Evolutionary conservation across 371 early-diverging fungal species (phyloP).

Genomic region (Apophysomyces trapeziformis): DNA sequence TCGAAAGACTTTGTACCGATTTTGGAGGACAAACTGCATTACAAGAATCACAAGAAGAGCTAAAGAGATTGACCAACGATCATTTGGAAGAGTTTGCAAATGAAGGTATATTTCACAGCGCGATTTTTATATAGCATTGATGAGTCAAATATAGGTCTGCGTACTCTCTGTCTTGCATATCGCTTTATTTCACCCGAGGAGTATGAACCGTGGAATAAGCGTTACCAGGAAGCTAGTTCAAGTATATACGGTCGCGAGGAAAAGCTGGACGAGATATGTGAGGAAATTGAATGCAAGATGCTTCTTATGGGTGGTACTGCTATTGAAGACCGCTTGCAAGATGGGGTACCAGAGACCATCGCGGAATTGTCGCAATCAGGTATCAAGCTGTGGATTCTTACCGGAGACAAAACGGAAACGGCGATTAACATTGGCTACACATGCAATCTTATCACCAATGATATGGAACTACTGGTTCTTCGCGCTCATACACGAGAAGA

Average conservation of each 20-base stretch:
- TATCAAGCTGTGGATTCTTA: constrained; percentile 94
- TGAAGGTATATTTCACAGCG: constrained; percentile 54
- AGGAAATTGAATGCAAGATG: constrained; percentile 75
- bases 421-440: constrained; percentile 86
- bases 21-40: constrained; percentile 51
- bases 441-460: constrained; percentile 72
- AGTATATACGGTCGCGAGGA: constrained; percentile 75
- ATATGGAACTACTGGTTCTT: constrained; percentile 76
- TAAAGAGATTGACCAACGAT: constrained; percentile 29
- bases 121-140: not conserved
- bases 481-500: constrained; percentile 59
- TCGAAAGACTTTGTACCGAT: constrained; percentile 69
- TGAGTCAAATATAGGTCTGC: constrained; percentile 54
- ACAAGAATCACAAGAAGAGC: constrained; percentile 39
- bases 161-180: constrained; percentile 83
- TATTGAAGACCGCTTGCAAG: constrained; percentile 93
- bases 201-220: constrained; percentile 61
- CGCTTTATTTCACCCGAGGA: constrained; percentile 76
- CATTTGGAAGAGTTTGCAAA: constrained; percentile 80
- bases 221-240: constrained; percentile 68
- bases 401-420: constrained; percentile 93
- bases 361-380: constrained; percentile 79
- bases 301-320: constrained; percentile 87
- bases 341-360: constrained; percentile 85
- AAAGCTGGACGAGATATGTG: constrained; percentile 70